Base-by-base conservation (phyloP, 2,329 filamentous ascomycete genomes). In the Beauveria sp. region DNA sequence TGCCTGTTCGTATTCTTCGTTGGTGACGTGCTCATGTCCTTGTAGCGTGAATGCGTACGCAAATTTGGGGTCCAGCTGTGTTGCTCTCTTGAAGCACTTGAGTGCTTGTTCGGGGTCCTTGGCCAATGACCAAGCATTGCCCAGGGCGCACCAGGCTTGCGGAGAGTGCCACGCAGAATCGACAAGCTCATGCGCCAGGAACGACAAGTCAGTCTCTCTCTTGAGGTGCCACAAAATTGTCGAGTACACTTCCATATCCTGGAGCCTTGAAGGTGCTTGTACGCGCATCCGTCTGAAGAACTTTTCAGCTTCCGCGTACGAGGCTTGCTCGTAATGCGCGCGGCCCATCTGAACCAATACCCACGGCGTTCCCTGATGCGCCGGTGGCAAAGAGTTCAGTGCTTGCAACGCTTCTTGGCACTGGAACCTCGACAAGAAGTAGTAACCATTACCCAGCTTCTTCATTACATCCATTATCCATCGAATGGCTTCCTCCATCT, bases 151-250 rank as follows among this genome's bases (percentile, higher is more conserved):
- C 96, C 94, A 99, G 4, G 94, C 92, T 73, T 99, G 89, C 2
- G 94, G 93, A 0, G 92, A 93, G 65, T 94, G 81, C 77, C 92
- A 94, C 63, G 92, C 90, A 18, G 89, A 80, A 65, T 97, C 93
- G 56, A 96, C 84, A 46, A 97, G 80, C 68, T 96, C 91, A 69
- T 97, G 93, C 0, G 93, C 91, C 30, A 99, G 80, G 74, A 94
- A 96, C 0, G 93, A 92, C 24, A 99, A 80, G 63, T 97, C 91
- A 0, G 92, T 90, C 70, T 97, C 93, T 64, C 90, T 88, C 74
- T 96, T 96, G 64, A 97, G 78, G 73, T 97, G 92, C 94, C 96
- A 99, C n/a, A 99, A 81, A n/a, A 96, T 88, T 0, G 94, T 99
- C 16, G 93, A 97, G 75, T 96, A 99, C 41, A 97, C 87, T 71